Evolutionary conservation across 768 basidiomycete genomes (phyloP).

Genomic region (Podaxis sp.): DNA sequence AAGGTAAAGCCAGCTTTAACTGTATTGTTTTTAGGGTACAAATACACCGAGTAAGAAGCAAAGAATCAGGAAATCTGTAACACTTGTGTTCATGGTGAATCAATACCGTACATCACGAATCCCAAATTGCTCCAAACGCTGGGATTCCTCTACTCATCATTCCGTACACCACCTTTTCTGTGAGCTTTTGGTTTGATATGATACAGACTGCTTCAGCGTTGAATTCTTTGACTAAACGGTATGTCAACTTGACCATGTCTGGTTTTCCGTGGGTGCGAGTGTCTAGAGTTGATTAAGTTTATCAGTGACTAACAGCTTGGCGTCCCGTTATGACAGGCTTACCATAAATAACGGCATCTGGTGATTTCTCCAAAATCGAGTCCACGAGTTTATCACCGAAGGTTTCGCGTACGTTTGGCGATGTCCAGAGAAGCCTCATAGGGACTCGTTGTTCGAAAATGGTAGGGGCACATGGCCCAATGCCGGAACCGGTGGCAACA

Average conservation of each 20-base stretch:
- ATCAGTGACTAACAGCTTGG: background rate
- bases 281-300: slow-evolving; percentile 26
- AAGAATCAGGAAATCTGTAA: too few relatives aligned
- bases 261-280: slow-evolving; percentile 47
- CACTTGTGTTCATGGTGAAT: too few relatives aligned
- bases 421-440: slow-evolving; percentile 61
- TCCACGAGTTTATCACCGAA: slow-evolving; percentile 64
- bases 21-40: too few relatives aligned
- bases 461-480: slow-evolving; percentile 60
- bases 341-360: slow-evolving; percentile 61
- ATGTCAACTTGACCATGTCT: slow-evolving; percentile 48
- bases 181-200: slow-evolving; percentile 59
- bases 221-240: slow-evolving; percentile 46
- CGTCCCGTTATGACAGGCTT: slow-evolving; percentile 14
- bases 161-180: slow-evolving; percentile 57
- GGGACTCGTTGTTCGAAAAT: slow-evolving; percentile 52
- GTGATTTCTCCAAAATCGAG: slow-evolving; percentile 49
- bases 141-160: slow-evolving; percentile 60
- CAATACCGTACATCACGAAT: slow-evolving; percentile 37
- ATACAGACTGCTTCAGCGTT: slow-evolving; percentile 55
- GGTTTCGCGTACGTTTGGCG: slow-evolving; percentile 58
- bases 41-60: too few relatives aligned
- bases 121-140: slow-evolving; percentile 65
- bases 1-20: too few relatives aligned
- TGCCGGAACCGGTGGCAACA: slow-evolving; percentile 59